Evolutionary conservation across 345 rosid species (phyloP).

Genomic region (Aquilaria yunnanensis): DNA sequence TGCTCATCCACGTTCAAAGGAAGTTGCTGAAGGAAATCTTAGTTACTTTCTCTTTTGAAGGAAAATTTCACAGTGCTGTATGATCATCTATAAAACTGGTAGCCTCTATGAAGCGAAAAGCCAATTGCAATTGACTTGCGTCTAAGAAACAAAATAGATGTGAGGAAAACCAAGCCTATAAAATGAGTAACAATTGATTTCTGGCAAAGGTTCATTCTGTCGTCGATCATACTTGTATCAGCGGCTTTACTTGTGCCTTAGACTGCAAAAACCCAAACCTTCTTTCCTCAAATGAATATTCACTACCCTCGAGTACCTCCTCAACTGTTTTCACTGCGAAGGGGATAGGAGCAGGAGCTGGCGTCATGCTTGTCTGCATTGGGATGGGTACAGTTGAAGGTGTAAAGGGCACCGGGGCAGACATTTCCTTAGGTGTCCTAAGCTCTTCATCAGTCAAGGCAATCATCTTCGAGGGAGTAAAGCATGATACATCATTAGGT

Average conservation of each 20-base stretch:
- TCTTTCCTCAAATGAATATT: constrained; percentile 86
- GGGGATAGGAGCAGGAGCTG: constrained; percentile 38
- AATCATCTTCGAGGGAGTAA: constrained; percentile 48
- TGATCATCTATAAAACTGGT: not conserved
- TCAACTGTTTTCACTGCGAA: constrained; percentile 23
- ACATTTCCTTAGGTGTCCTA: constrained; percentile 54
- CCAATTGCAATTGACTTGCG: constrained; percentile 55
- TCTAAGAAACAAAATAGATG: constrained; percentile 12
- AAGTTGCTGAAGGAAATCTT: not conserved
- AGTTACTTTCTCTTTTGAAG: not conserved
- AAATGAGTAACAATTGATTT: constrained; percentile 6
- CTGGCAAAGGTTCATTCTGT: constrained; percentile 1
- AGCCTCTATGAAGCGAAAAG: constrained; percentile 15
- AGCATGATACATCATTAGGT: constrained; percentile 22
- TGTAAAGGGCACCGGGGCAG: constrained; percentile 46
- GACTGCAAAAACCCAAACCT: constrained; percentile 73
- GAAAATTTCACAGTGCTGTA: not conserved
- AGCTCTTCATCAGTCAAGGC: constrained; percentile 46
- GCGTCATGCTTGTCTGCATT: constrained; percentile 72
- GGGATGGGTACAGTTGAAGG: constrained; percentile 65
- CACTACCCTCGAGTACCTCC: constrained; percentile 43
- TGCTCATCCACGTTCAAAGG: not conserved
- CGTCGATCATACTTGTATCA: constrained; percentile 39
- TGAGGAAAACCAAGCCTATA: not conserved
- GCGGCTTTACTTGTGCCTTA: constrained; percentile 24